phyloP scores from a whole-genome alignment of 305 asterid genomes.

The Fraxinus albicans region DNA sequence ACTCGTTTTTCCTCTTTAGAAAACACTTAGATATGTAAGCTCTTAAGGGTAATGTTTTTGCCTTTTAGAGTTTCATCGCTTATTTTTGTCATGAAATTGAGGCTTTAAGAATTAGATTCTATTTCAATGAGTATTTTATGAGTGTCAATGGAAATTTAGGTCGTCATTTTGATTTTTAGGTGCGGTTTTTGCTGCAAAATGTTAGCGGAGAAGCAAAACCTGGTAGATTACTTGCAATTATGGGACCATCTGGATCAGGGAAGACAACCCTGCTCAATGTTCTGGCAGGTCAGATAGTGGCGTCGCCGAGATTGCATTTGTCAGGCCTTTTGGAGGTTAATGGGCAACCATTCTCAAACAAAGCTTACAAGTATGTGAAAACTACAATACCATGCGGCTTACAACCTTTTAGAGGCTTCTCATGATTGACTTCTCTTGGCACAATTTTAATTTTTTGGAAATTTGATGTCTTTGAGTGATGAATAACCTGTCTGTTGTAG shows the following conservation, averaged over 20 bases:
- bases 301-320: slow-evolving; percentile 72
- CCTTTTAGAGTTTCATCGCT: background rate
- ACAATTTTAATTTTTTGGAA: slow-evolving; percentile 5
- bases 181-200: slow-evolving; percentile 74
- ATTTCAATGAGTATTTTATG: slow-evolving; percentile 10
- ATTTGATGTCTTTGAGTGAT: slow-evolving; percentile 16
- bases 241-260: slow-evolving; percentile 99
- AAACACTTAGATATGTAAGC: background rate
- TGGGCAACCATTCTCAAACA: slow-evolving; percentile 66
- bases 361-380: slow-evolving; percentile 59
- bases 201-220: slow-evolving; percentile 92
- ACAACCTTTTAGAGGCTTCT: background rate
- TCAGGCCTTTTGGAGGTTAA: slow-evolving; percentile 93
- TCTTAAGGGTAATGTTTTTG: background rate
- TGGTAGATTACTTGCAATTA: slow-evolving; percentile 88
- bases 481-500: slow-evolving; percentile 43
- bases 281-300: slow-evolving; percentile 78
- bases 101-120: background rate
- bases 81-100: background rate
- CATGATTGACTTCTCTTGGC: background rate
- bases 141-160: slow-evolving; percentile 19
- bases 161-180: slow-evolving; percentile 36
- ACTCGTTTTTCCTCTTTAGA: background rate
- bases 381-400: slow-evolving; percentile 1
- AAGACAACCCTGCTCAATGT: slow-evolving; percentile 94